These are phyloP conservation scores for Ustilago trichophora DNA, from an alignment of 1,284 basidiomycete genomes.

Conservation along the genomic window DNA sequence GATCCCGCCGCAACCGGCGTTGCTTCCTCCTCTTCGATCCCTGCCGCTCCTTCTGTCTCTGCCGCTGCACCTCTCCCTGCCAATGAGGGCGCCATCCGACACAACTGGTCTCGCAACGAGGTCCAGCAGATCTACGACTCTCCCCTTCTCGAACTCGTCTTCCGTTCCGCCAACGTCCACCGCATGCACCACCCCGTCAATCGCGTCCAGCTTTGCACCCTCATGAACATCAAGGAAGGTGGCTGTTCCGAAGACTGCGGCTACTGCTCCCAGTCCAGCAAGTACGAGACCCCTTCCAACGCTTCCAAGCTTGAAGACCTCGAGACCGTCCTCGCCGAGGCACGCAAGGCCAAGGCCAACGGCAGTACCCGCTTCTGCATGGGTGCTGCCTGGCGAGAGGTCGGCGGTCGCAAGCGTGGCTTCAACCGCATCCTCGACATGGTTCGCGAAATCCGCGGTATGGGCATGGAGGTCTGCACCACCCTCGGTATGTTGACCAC, in stretches of 20 bases:
- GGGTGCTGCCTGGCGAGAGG: conserved; percentile 98
- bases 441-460: conserved; percentile 74
- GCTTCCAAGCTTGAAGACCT: conserved; percentile 88
- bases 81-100: conserved; percentile 36
- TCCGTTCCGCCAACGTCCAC: conserved; percentile 74
- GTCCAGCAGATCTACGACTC: conserved; percentile 63
- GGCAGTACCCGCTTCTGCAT: conserved; percentile 98
- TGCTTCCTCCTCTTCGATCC: conserved; percentile 4
- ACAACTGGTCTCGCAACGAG: conserved; percentile 58
- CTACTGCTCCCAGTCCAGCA: conserved; percentile 96
- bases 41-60: not conserved
- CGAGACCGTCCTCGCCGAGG: conserved; percentile 80
- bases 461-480: conserved; percentile 81
- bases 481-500: conserved; percentile 95
- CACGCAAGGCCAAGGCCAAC: conserved; percentile 91
- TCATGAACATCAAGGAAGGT: conserved; percentile 94
- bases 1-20: conserved; percentile 26
- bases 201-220: conserved; percentile 93
- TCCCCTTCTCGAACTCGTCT: conserved; percentile 63
- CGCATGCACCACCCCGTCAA: conserved; percentile 84
- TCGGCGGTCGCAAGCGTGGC: conserved; percentile 89
- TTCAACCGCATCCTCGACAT: conserved; percentile 93
- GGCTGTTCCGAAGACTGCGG: conserved; percentile 98
- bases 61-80: conserved; percentile 3
- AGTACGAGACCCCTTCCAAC: conserved; percentile 86